These are phyloP conservation scores for Kwoniella newhampshirensis DNA, from an alignment of 768 basidiomycete genomes.

Conservation along the genomic window DNA sequence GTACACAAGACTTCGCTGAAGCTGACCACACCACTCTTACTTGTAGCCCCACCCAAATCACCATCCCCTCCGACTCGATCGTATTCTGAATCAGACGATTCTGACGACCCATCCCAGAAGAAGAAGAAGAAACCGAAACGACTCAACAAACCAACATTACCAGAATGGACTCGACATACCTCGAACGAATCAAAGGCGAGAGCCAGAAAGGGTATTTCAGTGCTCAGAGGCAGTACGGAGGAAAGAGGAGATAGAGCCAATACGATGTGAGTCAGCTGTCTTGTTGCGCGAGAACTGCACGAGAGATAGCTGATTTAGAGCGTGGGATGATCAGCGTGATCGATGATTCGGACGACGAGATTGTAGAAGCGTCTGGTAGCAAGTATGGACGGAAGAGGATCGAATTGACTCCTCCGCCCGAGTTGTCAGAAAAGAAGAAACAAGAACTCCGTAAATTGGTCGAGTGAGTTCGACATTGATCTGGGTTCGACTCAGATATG, in stretches of 20 bases:
- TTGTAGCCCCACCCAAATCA: conserved; percentile 9
- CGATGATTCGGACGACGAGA: conserved; percentile 14
- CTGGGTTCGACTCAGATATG: background rate
- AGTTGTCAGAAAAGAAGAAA: conserved; percentile 13
- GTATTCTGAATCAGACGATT: conserved; percentile 20
- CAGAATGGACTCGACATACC: conserved; percentile 19
- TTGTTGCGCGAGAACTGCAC: background rate
- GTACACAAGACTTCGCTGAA: background rate
- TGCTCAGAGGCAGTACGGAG: conserved; percentile 20
- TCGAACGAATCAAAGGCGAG: conserved; percentile 12
- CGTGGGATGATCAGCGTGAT: conserved; percentile 4
- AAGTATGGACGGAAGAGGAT: background rate
- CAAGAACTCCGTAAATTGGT: conserved; percentile 12
- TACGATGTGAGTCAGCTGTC: conserved; percentile 18
- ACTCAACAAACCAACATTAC: conserved; percentile 5
- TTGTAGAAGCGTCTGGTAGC: background rate
- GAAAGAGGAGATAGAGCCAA: conserved; percentile 11
- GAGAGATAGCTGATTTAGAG: conserved; percentile 1
- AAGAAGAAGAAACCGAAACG: conserved; percentile 23
- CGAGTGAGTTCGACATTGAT: conserved; percentile 7
- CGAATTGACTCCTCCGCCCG: conserved; percentile 23
- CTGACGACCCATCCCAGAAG: conserved; percentile 7
- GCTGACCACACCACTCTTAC: conserved; percentile 1
- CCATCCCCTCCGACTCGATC: conserved; percentile 16
- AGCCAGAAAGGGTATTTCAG: conserved; percentile 11